A percentile compares a stretch with the other conserved stretches of the same genome.
These are phyloP conservation scores for Debaryomyces hansenii DNA, from an alignment of 805 yeast genomes.

Conservation along the genomic window DNA sequence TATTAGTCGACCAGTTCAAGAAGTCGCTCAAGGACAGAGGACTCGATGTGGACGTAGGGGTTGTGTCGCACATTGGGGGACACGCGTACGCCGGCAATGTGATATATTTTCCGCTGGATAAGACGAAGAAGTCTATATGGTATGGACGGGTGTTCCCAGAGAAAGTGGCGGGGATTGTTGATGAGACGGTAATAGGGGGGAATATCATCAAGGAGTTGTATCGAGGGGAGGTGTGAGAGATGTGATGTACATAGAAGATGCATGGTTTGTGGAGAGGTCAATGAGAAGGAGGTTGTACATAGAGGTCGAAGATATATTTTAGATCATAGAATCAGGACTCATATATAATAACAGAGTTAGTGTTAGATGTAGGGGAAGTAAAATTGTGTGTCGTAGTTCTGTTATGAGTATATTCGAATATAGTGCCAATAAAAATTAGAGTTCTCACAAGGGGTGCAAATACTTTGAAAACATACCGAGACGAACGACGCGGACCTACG, in stretches of 20 bases:
- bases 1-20: slow-evolving; percentile 51
- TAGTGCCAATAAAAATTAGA: no score
- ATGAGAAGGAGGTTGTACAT: background rate
- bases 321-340: no score
- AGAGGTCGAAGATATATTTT: no score
- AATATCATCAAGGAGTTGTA: slow-evolving; percentile 55
- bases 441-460: no score
- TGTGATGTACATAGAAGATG: background rate
- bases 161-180: slow-evolving; percentile 64
- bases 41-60: slow-evolving; percentile 45
- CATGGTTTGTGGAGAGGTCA: no score
- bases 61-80: slow-evolving; percentile 80
- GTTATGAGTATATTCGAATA: no score
- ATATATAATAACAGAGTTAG: no score
- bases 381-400: no score
- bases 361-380: no score
- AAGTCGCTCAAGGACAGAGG: slow-evolving; percentile 36
- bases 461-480: no score
- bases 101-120: slow-evolving; percentile 46
- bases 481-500: no score
- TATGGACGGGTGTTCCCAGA: slow-evolving; percentile 72
- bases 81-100: slow-evolving; percentile 87
- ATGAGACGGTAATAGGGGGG: slow-evolving; percentile 50
- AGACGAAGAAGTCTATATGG: slow-evolving; percentile 56
- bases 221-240: slow-evolving; percentile 40